A percentile compares a stretch with the other conserved stretches of the same genome.
phyloP scores from a whole-genome alignment of 768 basidiomycete species.

The Lactifluus hygrophoroides region DNA sequence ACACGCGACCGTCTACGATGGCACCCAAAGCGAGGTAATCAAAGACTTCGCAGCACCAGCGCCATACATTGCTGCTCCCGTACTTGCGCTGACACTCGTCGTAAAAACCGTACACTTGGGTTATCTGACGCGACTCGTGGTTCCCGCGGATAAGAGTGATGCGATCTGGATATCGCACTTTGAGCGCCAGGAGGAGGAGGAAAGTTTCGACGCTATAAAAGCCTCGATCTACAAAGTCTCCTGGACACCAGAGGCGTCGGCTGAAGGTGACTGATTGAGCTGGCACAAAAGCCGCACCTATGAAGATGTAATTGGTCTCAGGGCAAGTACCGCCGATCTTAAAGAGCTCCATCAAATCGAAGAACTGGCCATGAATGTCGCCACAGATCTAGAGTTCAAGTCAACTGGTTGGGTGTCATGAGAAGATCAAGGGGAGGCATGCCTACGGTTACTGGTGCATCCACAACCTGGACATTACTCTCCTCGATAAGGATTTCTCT shows the following conservation, averaged over 20 bases:
- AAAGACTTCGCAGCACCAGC: constrained; percentile 98
- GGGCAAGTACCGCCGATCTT: constrained; percentile 88
- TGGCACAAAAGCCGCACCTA: constrained; percentile 48
- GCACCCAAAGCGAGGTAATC: constrained; percentile 93
- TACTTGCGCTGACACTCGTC: constrained; percentile 98
- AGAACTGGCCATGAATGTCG: constrained; percentile 97
- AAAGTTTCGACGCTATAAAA: constrained; percentile 98
- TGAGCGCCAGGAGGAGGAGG: constrained; percentile 86
- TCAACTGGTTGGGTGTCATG: constrained; percentile 27
- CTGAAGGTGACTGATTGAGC: constrained; percentile 11
- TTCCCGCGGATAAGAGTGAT: constrained; percentile 96
- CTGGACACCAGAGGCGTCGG: constrained; percentile 34
- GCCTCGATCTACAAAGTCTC: constrained; percentile 96
- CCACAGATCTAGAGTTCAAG: constrained; percentile 66
- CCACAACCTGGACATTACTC: constrained; percentile 93
- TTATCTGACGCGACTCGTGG: constrained; percentile 96
- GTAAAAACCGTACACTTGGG: constrained; percentile 90
- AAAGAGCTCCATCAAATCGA: constrained; percentile 93
- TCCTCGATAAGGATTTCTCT: constrained; percentile 96
- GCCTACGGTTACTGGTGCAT: constrained; percentile 89
- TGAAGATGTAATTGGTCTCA: constrained; percentile 92
- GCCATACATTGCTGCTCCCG: constrained; percentile 88
- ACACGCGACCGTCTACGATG: constrained; percentile 93
- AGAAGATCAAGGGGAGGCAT: constrained; percentile 10
- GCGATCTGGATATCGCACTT: constrained; percentile 94